Evolutionary conservation across 1,284 basidiomycete species (phyloP).

Genomic region (Bjerkandera adusta): DNA sequence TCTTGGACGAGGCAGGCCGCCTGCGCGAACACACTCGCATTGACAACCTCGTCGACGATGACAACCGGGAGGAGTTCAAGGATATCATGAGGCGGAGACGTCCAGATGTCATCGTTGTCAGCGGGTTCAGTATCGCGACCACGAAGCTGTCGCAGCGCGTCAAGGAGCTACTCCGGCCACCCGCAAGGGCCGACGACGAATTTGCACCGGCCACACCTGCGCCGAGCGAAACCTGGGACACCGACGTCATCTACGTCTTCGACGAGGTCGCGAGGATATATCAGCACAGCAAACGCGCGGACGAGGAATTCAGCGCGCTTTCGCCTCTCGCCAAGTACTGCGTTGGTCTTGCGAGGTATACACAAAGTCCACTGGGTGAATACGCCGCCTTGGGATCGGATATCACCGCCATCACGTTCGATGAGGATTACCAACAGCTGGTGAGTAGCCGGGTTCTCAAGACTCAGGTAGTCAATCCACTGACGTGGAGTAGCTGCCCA

Average conservation of each 20-base stretch:
- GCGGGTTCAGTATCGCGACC: conserved; percentile 86
- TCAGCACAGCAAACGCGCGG: conserved; percentile 87
- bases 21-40: conserved; percentile 87
- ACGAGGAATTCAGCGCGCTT: conserved; percentile 83
- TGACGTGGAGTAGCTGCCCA: conserved; percentile 59
- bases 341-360: conserved; percentile 90
- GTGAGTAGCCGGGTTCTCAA: conserved; percentile 47
- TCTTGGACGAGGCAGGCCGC: conserved; percentile 86
- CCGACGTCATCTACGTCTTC: conserved; percentile 81
- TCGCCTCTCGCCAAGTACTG: conserved; percentile 90
- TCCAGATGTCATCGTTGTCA: conserved; percentile 89
- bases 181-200: conserved; percentile 20
- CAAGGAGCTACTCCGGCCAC: conserved; percentile 45
- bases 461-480: conserved; percentile 1
- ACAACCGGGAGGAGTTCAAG: conserved; percentile 70
- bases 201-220: conserved; percentile 29
- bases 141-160: conserved; percentile 67
- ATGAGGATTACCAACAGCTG: conserved; percentile 85
- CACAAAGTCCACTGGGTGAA: conserved; percentile 93
- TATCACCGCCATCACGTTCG: conserved; percentile 78
- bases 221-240: conserved; percentile 47
- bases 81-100: conserved; percentile 80
- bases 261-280: conserved; percentile 96
- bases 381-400: conserved; percentile 86
- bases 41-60: conserved; percentile 79